phyloP scores from a whole-genome alignment of 2,329 filamentous ascomycete genomes.

The Daldinia eschscholtzii region DNA sequence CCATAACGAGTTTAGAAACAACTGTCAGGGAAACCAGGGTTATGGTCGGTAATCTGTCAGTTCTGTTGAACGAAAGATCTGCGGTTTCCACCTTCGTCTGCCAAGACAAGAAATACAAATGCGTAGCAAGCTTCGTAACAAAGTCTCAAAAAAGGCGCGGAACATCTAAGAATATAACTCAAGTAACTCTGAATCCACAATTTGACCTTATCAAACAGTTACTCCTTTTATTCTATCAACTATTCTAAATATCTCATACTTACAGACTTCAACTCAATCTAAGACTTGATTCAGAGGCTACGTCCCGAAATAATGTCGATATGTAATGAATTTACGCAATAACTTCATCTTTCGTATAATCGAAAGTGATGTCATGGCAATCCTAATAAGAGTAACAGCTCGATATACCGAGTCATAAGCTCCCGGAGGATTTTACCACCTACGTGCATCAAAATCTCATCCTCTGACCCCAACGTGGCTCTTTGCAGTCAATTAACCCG shows the following conservation, averaged over 20 bases:
- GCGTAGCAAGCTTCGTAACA: too few relatives aligned
- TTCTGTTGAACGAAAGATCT: background rate
- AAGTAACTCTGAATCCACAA: background rate
- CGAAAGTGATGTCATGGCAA: conserved; percentile 41
- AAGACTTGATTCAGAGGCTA: background rate
- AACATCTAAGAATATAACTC: too few relatives aligned
- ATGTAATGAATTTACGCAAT: conserved; percentile 1
- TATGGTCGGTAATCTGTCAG: background rate
- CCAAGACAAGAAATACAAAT: background rate
- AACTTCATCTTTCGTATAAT: conserved; percentile 26
- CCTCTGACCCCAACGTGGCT: conserved; percentile 22
- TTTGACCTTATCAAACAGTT: background rate
- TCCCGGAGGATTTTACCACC: conserved; percentile 23
- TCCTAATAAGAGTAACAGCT: conserved; percentile 35
- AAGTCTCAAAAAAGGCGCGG: too few relatives aligned
- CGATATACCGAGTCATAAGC: conserved; percentile 17
- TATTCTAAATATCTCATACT: background rate
- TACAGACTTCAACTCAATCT: background rate
- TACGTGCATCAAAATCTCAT: conserved; percentile 5
- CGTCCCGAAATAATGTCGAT: background rate
- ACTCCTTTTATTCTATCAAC: background rate
- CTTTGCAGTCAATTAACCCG: conserved; percentile 37
- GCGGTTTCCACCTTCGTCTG: background rate
- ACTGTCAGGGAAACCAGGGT: background rate
- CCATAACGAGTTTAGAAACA: background rate